Evolutionary conservation across 2,329 filamentous ascomycete genomes (phyloP), one percentile per base, ranked within the genome.

Genomic region (Chaetomiaceae sp.): DNA sequence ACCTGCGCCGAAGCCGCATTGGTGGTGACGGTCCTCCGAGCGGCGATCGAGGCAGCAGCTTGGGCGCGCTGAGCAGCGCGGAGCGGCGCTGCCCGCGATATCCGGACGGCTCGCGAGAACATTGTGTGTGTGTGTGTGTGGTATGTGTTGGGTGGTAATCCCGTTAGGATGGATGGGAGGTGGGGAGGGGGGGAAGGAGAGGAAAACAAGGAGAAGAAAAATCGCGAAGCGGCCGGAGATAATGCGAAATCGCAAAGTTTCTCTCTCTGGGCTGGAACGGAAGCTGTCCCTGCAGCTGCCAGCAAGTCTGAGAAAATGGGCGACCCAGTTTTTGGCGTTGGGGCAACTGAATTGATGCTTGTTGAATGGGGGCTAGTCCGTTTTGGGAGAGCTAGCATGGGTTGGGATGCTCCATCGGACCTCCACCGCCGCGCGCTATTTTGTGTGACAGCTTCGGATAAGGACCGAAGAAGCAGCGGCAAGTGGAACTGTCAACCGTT

Each of bases 1-100:
- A 90, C 85, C 71, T 95, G 89, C 65, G 90, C 85, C 65, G 87
- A 92, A 61, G 93, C 93, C 60, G 93, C 93, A 74, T 97, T 86
- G 61, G 93, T 97, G 62, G 93, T 99, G 66, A 99, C 93, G 63
- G 82, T 82, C 69, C 92, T 83, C 68, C 82, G 75, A 62, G 77
- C 74, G 58, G 70, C 68, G 57, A 72, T 71, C 51, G 71, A 64
- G 54, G 75, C 66, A 51, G 69, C 65, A 51, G 69, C 65, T 48
- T 72, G 68, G 58, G 70, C 68, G 58, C 72, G 70, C 64, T 71
- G 70, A 63, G 72, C 65, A 53, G 64, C 66, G 66, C 76, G 75
- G 70, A 86, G 68, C 65, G 82, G 78, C 69, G 77, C 76, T 65
- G 79, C 77, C 68, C 81, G 77, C 65, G 79, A 72, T 54, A 74